Evolutionary conservation across 441 rosid species (phyloP).

Genomic region (Adansonia madagascariensis): DNA sequence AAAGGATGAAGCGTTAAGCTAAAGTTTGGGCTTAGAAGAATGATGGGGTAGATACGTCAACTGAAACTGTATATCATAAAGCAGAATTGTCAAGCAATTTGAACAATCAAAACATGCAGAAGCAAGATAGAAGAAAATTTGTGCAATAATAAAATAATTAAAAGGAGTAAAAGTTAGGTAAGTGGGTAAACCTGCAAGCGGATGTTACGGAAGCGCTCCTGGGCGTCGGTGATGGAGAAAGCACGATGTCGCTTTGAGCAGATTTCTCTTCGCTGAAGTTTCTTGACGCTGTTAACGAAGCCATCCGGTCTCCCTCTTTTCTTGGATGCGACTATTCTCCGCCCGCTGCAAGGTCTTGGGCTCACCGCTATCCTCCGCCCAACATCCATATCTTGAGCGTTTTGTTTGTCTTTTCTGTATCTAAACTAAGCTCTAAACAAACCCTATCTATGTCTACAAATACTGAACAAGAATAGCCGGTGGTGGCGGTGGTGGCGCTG

Average conservation of each 20-base stretch:
- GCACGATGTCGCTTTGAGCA: conserved; percentile 59
- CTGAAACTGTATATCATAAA: background rate
- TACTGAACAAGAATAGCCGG: background rate
- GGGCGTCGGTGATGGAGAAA: conserved; percentile 62
- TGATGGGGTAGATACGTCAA: background rate
- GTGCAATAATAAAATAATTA: conserved; percentile 47
- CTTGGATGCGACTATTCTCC: conserved; percentile 54
- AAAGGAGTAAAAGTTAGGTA: background rate
- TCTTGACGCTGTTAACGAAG: conserved; percentile 67
- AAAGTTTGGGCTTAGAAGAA: background rate
- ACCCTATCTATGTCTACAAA: background rate
- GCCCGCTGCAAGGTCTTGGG: conserved; percentile 65
- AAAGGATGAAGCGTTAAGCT: background rate
- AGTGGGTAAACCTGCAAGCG: conserved; percentile 49
- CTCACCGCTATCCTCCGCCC: conserved; percentile 59
- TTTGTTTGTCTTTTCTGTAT: background rate
- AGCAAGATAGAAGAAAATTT: conserved; percentile 26
- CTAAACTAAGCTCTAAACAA: background rate
- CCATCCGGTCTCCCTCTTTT: conserved; percentile 56
- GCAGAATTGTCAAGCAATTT: background rate
- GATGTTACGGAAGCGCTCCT: conserved; percentile 73
- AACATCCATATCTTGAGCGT: conserved; percentile 30
- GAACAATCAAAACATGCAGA: background rate
- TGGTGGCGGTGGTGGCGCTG: background rate
- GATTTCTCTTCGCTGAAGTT: conserved; percentile 73